A percentile compares a stretch with the other conserved stretches of the same genome.
Conservation (phyloP, 23 red algal species). For the Gracilariopsis chorda region DNA sequence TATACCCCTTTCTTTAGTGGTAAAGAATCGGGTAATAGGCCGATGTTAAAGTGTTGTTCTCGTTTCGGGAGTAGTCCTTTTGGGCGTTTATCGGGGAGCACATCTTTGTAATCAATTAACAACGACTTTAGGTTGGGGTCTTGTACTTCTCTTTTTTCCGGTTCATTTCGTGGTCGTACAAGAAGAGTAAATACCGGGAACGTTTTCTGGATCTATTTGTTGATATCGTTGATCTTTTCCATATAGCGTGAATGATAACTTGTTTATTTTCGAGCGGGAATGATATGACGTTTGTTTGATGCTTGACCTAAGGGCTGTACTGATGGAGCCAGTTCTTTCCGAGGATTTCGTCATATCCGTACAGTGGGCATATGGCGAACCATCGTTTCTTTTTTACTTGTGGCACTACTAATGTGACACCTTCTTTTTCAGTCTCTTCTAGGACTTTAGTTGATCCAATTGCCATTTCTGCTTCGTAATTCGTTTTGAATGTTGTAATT, state of each 20-base stretch:
- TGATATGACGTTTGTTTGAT: too few species aligned
- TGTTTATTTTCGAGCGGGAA: background rate
- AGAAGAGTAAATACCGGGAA: background rate
- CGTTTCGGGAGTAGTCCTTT: background rate
- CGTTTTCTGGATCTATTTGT: background rate
- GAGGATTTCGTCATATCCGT: constrained; percentile 29
- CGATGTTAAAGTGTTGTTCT: background rate
- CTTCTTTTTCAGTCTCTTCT: background rate
- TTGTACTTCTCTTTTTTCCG: background rate
- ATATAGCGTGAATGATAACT: background rate
- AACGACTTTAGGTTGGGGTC: background rate
- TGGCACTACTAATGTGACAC: background rate
- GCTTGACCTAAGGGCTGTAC: background rate
- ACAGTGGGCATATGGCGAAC: background rate
- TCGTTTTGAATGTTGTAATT: background rate
- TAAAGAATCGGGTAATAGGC: background rate
- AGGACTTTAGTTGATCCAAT: background rate
- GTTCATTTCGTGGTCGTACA: background rate
- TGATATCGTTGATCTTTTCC: background rate
- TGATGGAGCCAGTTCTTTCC: background rate
- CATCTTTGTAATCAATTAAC: background rate
- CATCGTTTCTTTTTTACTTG: background rate
- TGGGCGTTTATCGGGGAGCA: constrained; percentile 6
- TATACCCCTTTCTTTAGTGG: constrained; percentile 1
- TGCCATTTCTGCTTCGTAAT: background rate